Percentiles rank a stretch among this genome's conserved stretches.
Conservation (phyloP, 805 yeast genomes). For the Starmera amethionina region DNA sequence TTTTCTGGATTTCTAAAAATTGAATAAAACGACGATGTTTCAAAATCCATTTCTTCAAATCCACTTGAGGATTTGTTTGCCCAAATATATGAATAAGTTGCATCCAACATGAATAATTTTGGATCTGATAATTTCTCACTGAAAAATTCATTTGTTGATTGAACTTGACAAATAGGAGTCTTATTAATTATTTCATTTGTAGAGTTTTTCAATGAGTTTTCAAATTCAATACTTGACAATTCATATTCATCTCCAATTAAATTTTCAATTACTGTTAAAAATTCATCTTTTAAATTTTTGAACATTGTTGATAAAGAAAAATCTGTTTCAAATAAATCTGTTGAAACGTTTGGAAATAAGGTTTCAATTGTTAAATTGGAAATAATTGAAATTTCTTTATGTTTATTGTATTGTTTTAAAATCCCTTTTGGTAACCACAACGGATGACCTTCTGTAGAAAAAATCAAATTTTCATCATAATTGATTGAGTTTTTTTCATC, state of each 20-base stretch:
- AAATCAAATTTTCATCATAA: slow-evolving; percentile 30
- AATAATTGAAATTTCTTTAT: slow-evolving; percentile 5
- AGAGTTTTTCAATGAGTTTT: not conserved
- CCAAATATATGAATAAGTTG: slow-evolving; percentile 1
- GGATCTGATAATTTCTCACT: not conserved
- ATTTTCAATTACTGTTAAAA: not conserved
- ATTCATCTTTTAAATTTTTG: not conserved
- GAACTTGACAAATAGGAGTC: not conserved
- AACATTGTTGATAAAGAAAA: not conserved
- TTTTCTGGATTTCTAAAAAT: not conserved
- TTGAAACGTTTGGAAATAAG: not conserved
- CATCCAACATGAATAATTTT: slow-evolving; percentile 9
- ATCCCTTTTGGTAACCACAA: slow-evolving; percentile 50
- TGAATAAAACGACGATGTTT: not conserved
- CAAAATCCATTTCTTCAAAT: not conserved
- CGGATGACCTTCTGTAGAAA: slow-evolving; percentile 90
- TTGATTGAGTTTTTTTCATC: slow-evolving; percentile 53
- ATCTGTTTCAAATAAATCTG: not conserved
- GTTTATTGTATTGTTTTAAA: slow-evolving; percentile 15
- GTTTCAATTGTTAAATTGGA: not conserved
- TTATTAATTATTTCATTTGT: not conserved
- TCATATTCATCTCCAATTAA: not conserved
- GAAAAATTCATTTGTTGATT: not conserved
- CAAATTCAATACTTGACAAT: no score
- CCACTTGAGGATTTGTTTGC: no score